phyloP scores from a whole-genome alignment of 2,329 filamentous ascomycete species.

The Beauveria rudraprayagi region DNA sequence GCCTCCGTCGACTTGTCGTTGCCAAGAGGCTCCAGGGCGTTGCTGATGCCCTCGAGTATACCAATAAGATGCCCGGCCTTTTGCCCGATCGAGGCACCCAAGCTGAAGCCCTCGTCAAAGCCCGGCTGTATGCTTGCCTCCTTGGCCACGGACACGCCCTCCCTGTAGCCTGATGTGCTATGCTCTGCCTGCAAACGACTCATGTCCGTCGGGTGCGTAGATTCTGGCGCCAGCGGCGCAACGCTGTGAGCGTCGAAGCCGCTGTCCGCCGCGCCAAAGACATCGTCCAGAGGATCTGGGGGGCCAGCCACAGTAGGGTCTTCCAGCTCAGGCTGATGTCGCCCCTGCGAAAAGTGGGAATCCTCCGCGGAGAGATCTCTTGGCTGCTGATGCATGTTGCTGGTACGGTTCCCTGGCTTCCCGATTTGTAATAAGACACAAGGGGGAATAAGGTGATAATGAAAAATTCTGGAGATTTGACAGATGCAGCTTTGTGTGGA shows the following conservation, averaged over 20 bases:
- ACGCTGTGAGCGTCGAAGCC: background rate
- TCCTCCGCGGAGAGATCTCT: conserved; percentile 8
- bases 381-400: conserved; percentile 8
- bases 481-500: conserved; percentile 6
- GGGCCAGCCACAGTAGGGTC: background rate
- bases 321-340: background rate
- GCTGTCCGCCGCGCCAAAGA: conserved; percentile 25
- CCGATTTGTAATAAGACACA: conserved; percentile 4
- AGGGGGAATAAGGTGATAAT: background rate
- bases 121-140: conserved; percentile 69
- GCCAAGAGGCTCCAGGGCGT: conserved; percentile 31
- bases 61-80: conserved; percentile 69
- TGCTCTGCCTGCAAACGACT: conserved; percentile 68
- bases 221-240: conserved; percentile 12
- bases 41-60: conserved; percentile 61
- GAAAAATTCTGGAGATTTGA: conserved; percentile 2
- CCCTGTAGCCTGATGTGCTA: conserved; percentile 80
- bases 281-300: conserved; percentile 26
- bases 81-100: conserved; percentile 75
- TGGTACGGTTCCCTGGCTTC: background rate
- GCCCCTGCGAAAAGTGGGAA: conserved; percentile 5
- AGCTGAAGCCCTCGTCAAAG: conserved; percentile 82
- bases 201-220: conserved; percentile 54
- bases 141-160: conserved; percentile 74
- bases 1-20: conserved; percentile 18